Evolutionary conservation across 352 stramenopile species (phyloP).

Genomic region (Globisporangium acanthophoron): DNA sequence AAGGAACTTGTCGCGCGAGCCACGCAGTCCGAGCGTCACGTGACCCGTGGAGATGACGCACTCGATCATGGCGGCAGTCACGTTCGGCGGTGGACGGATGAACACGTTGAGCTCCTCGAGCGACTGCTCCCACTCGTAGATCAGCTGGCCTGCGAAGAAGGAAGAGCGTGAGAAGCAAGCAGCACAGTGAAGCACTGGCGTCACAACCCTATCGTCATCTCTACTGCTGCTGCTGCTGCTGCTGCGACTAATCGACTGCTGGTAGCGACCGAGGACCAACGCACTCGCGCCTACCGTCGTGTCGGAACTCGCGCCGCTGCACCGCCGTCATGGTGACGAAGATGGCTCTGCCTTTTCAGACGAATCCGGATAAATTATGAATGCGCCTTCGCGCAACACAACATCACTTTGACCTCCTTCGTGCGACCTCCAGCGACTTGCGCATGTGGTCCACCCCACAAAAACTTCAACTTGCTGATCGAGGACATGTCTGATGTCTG

Average conservation of each 20-base stretch:
- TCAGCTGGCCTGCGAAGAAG: conserved; percentile 39
- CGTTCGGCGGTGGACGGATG: conserved; percentile 84
- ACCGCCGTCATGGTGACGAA: not conserved
- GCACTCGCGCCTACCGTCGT: not conserved
- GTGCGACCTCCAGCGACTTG: no score
- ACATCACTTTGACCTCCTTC: no score
- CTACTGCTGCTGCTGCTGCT: no score
- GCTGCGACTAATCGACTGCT: no score
- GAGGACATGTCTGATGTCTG: no score
- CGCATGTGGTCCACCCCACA: no score
- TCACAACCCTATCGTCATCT: not conserved
- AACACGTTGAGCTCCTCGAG: conserved; percentile 95
- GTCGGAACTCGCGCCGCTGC: conserved; percentile 1
- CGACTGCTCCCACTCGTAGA: conserved; percentile 98
- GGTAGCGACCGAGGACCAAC: not conserved
- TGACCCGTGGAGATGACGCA: conserved; percentile 88
- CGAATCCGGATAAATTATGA: no score
- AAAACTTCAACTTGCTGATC: no score
- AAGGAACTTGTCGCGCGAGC: conserved; percentile 89
- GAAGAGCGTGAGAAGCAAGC: not conserved
- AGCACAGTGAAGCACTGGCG: not conserved
- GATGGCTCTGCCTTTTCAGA: not conserved
- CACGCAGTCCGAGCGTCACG: conserved; percentile 88
- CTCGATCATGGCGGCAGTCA: conserved; percentile 80
- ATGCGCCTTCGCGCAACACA: no score